These are phyloP conservation scores for Alloascoidea hylecoeti DNA, from an alignment of 805 yeast genomes.

Conservation along the genomic window DNA sequence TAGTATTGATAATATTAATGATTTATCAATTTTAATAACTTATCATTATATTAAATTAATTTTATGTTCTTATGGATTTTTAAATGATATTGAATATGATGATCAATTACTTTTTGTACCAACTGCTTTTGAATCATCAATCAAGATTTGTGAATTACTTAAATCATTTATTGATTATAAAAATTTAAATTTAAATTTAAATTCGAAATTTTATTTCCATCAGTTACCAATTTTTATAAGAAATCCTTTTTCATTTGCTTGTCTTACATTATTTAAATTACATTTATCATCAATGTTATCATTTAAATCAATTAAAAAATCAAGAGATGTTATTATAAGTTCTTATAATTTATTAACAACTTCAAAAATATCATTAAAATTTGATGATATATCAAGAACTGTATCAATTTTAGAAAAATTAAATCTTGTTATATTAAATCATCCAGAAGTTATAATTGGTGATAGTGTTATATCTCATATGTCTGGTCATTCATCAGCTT, in stretches of 20 bases:
- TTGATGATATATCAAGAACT: slow-evolving; percentile 80
- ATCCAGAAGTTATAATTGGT: slow-evolving; percentile 69
- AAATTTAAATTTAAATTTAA: too few relatives aligned
- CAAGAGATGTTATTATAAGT: background rate
- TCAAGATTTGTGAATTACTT: background rate
- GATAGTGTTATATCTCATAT: slow-evolving; percentile 69
- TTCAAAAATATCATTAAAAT: background rate
- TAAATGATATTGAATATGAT: slow-evolving; percentile 63
- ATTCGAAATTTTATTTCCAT: background rate
- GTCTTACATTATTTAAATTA: slow-evolving; percentile 52
- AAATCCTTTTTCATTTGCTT: slow-evolving; percentile 67
- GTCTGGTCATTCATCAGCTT: slow-evolving; percentile 87
- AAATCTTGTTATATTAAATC: slow-evolving; percentile 74
- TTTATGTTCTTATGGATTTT: slow-evolving; percentile 79
- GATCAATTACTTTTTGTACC: slow-evolving; percentile 79
- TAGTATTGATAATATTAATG: slow-evolving; percentile 41
- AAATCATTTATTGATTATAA: too few relatives aligned
- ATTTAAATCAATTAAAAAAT: background rate
- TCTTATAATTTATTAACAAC: background rate
- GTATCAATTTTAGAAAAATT: slow-evolving; percentile 84
- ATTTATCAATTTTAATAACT: slow-evolving; percentile 58
- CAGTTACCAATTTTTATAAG: slow-evolving; percentile 81
- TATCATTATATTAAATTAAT: slow-evolving; percentile 65
- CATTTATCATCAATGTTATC: slow-evolving; percentile 39
- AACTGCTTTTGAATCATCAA: slow-evolving; percentile 43